These are phyloP conservation scores for Rosa chinensis DNA, from an alignment of 306 rosid species.

Conservation along the genomic window DNA sequence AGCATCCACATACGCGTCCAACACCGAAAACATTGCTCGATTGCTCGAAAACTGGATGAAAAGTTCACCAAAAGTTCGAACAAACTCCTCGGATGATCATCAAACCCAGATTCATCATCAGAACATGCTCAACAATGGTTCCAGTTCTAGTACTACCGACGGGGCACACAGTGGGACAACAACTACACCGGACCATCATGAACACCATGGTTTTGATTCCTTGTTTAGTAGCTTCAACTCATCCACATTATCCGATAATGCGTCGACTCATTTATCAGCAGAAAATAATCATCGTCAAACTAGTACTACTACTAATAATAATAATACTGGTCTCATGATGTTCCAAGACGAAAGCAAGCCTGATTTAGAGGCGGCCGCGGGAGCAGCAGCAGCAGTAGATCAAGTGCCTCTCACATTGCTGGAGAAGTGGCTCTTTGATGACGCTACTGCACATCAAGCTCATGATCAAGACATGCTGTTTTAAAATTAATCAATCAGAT, in stretches of 20 bases:
- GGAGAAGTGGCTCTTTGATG: constrained; percentile 90
- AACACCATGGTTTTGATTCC: constrained; percentile 36
- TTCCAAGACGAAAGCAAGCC: constrained; percentile 58
- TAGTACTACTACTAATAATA: not conserved
- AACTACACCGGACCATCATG: constrained; percentile 26
- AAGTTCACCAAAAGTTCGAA: constrained; percentile 40
- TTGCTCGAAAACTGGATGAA: constrained; percentile 79
- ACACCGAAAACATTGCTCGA: constrained; percentile 66
- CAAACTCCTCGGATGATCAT: constrained; percentile 14
- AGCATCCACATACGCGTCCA: constrained; percentile 62
- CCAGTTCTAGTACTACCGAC: constrained; percentile 43
- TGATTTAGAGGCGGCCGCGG: constrained; percentile 25
- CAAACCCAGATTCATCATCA: constrained; percentile 11
- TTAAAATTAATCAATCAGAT: not conserved
- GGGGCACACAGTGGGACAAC: constrained; percentile 48
- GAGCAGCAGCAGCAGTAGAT: not conserved
- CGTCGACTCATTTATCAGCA: constrained; percentile 32
- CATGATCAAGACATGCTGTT: constrained; percentile 27
- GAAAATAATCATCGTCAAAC: constrained; percentile 31
- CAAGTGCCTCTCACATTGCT: constrained; percentile 64
- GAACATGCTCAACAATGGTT: constrained; percentile 20
- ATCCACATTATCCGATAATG: constrained; percentile 28
- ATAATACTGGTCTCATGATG: not conserved
- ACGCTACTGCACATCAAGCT: constrained; percentile 46
- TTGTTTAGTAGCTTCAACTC: constrained; percentile 51